Conservation (phyloP, 805 yeast species). For the Lipomyces kockii region DNA sequence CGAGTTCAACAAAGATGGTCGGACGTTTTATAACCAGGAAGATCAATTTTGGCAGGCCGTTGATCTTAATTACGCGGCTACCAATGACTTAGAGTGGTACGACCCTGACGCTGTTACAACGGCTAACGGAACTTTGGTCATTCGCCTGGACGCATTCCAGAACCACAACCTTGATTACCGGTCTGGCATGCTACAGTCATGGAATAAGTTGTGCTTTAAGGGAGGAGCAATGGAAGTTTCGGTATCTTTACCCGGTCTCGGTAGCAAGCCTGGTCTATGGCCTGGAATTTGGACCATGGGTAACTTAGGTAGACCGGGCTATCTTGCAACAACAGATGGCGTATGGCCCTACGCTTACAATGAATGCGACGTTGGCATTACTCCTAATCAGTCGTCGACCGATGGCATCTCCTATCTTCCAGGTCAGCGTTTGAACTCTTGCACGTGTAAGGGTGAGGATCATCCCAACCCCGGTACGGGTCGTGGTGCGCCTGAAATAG, state of each 20-base stretch:
- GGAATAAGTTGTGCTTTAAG: slow-evolving; percentile 90
- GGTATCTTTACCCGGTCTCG: slow-evolving; percentile 78
- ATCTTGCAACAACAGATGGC: slow-evolving; percentile 83
- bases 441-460: slow-evolving; percentile 81
- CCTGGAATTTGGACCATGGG: slow-evolving; percentile 98
- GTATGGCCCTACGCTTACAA: slow-evolving; percentile 94
- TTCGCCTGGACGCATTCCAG: slow-evolving; percentile 79
- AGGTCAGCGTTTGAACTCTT: slow-evolving; percentile 76
- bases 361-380: slow-evolving; percentile 89
- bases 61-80: slow-evolving; percentile 82
- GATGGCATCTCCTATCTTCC: slow-evolving; percentile 88
- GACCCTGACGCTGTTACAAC: slow-evolving; percentile 89
- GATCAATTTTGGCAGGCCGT: slow-evolving; percentile 91
- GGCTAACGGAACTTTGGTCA: slow-evolving; percentile 65
- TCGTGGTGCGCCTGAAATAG: slow-evolving; percentile 96
- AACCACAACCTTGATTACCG: slow-evolving; percentile 82
- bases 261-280: slow-evolving; percentile 84
- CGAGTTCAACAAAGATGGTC: slow-evolving; percentile 87
- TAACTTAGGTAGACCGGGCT: slow-evolving; percentile 91
- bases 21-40: slow-evolving; percentile 88
- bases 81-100: slow-evolving; percentile 92
- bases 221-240: slow-evolving; percentile 81
- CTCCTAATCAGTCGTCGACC: slow-evolving; percentile 87
- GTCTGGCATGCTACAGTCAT: slow-evolving; percentile 88
- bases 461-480: slow-evolving; percentile 90